These are phyloP conservation scores for Lodderomyces jiufengensis DNA, from an alignment of 1,139 yeast genomes.

Conservation along the genomic window DNA sequence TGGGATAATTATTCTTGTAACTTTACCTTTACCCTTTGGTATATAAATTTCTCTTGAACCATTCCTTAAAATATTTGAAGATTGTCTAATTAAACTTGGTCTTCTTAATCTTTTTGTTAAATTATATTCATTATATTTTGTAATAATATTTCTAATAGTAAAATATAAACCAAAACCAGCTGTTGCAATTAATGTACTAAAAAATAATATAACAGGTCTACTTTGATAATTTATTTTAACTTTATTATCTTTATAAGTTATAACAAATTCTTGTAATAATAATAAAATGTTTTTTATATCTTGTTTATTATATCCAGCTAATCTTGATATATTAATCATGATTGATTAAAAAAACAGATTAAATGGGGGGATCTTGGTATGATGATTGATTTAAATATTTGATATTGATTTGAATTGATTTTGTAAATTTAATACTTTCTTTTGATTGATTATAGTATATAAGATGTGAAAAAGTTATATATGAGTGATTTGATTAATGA, in stretches of 20 bases:
- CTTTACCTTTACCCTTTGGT: slow-evolving; percentile 45
- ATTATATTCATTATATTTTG: slow-evolving; percentile 30
- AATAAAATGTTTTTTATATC: slow-evolving; percentile 34
- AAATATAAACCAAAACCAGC: slow-evolving; percentile 42
- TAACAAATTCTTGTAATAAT: slow-evolving; percentile 37
- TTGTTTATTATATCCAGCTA: slow-evolving; percentile 32
- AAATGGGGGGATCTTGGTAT: too few species aligned
- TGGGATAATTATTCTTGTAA: slow-evolving; percentile 52
- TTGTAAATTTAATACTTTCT: too few species aligned
- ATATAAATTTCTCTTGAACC: slow-evolving; percentile 54
- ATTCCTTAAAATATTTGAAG: slow-evolving; percentile 44
- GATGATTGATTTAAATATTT: too few species aligned
- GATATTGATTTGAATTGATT: too few species aligned
- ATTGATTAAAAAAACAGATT: background rate
- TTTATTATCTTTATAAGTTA: slow-evolving; percentile 35
- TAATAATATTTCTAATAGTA: slow-evolving; percentile 28
- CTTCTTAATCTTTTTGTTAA: slow-evolving; percentile 26
- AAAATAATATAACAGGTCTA: slow-evolving; percentile 43
- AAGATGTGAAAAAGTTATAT: too few species aligned
- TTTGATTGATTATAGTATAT: too few species aligned
- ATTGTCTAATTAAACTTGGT: slow-evolving; percentile 42
- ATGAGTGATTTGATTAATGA: too few species aligned
- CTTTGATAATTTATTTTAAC: slow-evolving; percentile 43
- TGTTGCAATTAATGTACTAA: slow-evolving; percentile 41
- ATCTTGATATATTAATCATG: slow-evolving; percentile 37